Evolutionary conservation across 148 eudicot species (phyloP), one percentile per base, ranked within the genome.

Genomic region (Mesembryanthemum crystallinum): DNA sequence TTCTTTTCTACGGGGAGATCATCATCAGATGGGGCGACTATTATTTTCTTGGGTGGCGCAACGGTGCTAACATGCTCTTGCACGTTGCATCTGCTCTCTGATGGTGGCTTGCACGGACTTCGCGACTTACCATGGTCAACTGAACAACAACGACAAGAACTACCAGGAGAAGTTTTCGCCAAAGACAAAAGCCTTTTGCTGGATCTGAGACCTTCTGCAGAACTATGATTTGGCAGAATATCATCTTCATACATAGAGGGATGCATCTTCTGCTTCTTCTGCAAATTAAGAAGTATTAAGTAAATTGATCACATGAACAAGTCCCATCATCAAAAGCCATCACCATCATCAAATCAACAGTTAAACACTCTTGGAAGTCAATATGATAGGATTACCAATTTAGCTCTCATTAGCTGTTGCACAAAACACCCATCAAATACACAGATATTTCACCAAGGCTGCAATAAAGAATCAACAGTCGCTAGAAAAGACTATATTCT

Each of bases 191-290:
- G 74, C 85, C 94, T 84, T 67, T 83, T 84, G 74, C 98, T 89
- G 81, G 76, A 83, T 78, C 92, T 79, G 76, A 84, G 66, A 66
- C 86, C 86, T 67, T 80, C 86, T 35, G 80, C 66, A 55, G 85
- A 65, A 33, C 65, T 83, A 74, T 71, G 89, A 49, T 69, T 60
- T 35, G 81, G 37, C 68, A 59, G 49, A 54, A 66, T 20, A 32
- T 67, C 73, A 37, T 89, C 97, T 73, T 91, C 94, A 64, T 88
- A 91, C 82, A 89, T 82, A 20, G 89, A 84, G 35, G 98, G 91
- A 80, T 88, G 90, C 84, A 88, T 87, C 81, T 76, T 88, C 32
- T 29, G 82, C 83, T 86, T 88, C 86, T 87, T 90, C 87, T 87
- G 89, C 89, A 76, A 27, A 52, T 1, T 68, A 20, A 54, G 28